Evolutionary conservation across 2,329 filamentous ascomycete genomes (phyloP), one percentile per base, ranked within the genome.

Genomic region (Amylocarpus encephaloides): DNA sequence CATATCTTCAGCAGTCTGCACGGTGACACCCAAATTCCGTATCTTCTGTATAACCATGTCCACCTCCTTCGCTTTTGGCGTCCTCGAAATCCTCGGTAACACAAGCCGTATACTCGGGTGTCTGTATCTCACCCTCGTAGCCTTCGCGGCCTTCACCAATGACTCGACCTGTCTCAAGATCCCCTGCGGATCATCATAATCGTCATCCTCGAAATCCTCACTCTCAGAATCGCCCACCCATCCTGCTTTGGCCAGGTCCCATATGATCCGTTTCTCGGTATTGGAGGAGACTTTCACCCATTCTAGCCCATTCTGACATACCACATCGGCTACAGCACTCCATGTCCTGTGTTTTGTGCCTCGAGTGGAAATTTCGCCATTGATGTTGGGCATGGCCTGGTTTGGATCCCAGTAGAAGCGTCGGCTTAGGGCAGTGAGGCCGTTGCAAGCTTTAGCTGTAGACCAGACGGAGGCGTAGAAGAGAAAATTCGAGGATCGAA

Each of bases 261-360:
- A 83, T 15, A 86, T 66, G 29, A 88, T 68, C 46, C 82, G 72
- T 51, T 74, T 79, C 56, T 84, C 77, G 1, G 79, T 83, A 19
- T 84, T 70, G 4, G 81, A 83, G 5, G 80, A 85, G 1, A 87
- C 77, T 64, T 86, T 86, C 48, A 83, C 75, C 84, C 83, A 88
- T 59, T 81, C 74, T 50, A 74, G 67, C 10, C 83, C 83, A 62
- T 79, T 74, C 49, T 79, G 71, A 1, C 79, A 74, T 22, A 87
- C 77, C 41, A 85, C 77, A 66, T 88, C 83, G 3, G 86, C 80
- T 46, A 79, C 68, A 1, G 78, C 78, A 53, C 72, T 73, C 18
- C 56, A 40, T 22, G 46, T 32, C 41, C 46, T 54, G 18, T 55
- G 43, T 41, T 39, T 36, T 18, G 44, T 40, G 30, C 46, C 48